Conservation (phyloP, 768 basidiomycete species). For the Pleurotus ostreatus region DNA sequence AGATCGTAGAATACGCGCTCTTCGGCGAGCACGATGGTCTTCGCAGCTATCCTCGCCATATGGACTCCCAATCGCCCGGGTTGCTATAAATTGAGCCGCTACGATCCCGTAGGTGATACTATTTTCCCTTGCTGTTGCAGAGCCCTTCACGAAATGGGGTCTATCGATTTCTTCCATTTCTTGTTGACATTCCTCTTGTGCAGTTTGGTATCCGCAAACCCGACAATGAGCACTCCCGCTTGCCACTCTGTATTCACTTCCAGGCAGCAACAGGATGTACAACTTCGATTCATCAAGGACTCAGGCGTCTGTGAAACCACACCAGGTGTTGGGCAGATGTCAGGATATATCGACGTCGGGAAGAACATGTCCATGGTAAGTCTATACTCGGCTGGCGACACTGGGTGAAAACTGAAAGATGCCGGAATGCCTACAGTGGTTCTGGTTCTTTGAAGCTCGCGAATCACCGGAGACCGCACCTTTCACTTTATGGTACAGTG, state of each 20-base stretch:
- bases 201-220: background rate
- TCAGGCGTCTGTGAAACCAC: slow-evolving; percentile 68
- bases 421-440: too few relatives aligned
- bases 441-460: slow-evolving; percentile 72
- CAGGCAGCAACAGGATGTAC: slow-evolving; percentile 18
- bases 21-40: background rate
- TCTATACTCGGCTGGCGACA: too few relatives aligned
- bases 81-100: background rate
- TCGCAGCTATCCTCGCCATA: background rate
- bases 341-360: slow-evolving; percentile 59
- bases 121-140: too few relatives aligned
- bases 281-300: slow-evolving; percentile 47
- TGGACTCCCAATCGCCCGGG: background rate
- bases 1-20: background rate
- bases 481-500: slow-evolving; percentile 54
- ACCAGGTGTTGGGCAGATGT: slow-evolving; percentile 52
- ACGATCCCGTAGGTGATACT: too few relatives aligned
- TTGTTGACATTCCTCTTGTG: background rate
- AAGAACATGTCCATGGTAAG: slow-evolving; percentile 56
- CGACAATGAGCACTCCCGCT: background rate
- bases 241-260: slow-evolving; percentile 18
- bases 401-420: too few relatives aligned
- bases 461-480: slow-evolving; percentile 57
- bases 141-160: too few relatives aligned
- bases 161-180: background rate